Conservation (phyloP, 495 filamentous ascomycete species). For the Neurospora cerealis region DNA sequence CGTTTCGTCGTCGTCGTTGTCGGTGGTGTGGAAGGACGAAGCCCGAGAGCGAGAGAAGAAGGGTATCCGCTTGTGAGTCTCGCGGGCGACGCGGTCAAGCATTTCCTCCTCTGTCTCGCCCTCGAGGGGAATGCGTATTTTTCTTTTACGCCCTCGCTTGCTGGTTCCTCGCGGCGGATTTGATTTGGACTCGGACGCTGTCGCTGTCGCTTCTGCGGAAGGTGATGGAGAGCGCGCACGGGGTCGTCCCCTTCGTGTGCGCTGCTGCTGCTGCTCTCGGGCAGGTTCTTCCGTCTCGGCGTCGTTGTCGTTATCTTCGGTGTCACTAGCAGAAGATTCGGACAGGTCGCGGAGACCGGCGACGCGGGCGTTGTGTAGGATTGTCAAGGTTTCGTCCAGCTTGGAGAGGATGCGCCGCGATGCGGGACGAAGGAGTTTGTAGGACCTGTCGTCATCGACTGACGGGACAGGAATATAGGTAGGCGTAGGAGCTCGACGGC, state of each 20-base stretch:
- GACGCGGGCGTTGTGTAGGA: slow-evolving; percentile 54
- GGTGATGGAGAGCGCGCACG: neutral
- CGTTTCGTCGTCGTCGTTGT: neutral
- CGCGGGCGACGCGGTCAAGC: slow-evolving; percentile 29
- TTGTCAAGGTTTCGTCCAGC: slow-evolving; percentile 54
- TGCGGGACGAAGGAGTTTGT: slow-evolving; percentile 50
- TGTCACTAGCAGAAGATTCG: slow-evolving; percentile 24
- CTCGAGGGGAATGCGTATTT: slow-evolving; percentile 24
- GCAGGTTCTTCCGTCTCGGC: neutral
- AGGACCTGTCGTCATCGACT: slow-evolving; percentile 48
- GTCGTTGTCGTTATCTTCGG: slow-evolving; percentile 21
- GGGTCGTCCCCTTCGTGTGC: neutral
- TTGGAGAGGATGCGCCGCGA: slow-evolving; percentile 53
- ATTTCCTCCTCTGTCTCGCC: slow-evolving; percentile 36
- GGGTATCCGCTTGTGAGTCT: slow-evolving; percentile 17
- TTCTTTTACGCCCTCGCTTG: slow-evolving; percentile 25
- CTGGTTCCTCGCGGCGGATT: neutral
- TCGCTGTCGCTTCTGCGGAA: neutral
- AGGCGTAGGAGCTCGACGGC: neutral
- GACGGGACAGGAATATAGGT: slow-evolving; percentile 19
- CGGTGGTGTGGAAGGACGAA: neutral
- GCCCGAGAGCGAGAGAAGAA: neutral
- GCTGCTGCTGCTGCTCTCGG: neutral
- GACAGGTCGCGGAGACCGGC: slow-evolving; percentile 27
- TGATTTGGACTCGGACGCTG: neutral